Percentiles rank a stretch among this genome's conserved stretches.
Evolutionary conservation across 2,329 filamentous ascomycete species (phyloP).

Genomic region (Drechmeria coniospora): DNA sequence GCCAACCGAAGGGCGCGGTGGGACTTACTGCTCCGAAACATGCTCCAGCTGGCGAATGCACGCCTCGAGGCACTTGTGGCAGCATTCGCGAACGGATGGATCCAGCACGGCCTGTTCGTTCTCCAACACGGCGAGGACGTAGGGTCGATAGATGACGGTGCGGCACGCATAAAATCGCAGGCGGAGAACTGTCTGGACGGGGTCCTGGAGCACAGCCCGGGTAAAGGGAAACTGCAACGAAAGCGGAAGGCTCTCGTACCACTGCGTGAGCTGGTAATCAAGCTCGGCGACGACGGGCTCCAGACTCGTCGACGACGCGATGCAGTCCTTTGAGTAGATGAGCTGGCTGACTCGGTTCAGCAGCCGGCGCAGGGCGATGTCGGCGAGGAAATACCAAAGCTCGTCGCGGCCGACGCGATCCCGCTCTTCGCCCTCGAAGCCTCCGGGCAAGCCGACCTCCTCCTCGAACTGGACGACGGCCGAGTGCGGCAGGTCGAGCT

Average conservation of each 20-base stretch:
- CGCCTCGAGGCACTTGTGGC: conserved; percentile 68
- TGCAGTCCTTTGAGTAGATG: conserved; percentile 60
- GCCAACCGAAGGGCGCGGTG: not conserved
- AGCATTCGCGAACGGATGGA: conserved; percentile 58
- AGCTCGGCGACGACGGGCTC: conserved; percentile 67
- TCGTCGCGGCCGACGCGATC: conserved; percentile 55
- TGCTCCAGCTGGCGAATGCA: conserved; percentile 67
- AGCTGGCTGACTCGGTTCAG: conserved; percentile 67
- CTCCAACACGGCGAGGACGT: conserved; percentile 65
- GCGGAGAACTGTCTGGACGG: conserved; percentile 64
- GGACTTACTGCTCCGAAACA: conserved; percentile 56
- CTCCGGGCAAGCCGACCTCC: conserved; percentile 60
- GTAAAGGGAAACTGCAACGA: conserved; percentile 66
- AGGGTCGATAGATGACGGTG: conserved; percentile 74
- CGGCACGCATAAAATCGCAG: conserved; percentile 73
- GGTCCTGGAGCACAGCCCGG: conserved; percentile 49
- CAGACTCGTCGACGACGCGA: conserved; percentile 55
- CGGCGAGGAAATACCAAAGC: conserved; percentile 73
- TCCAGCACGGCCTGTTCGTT: conserved; percentile 61
- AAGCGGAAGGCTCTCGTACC: conserved; percentile 65
- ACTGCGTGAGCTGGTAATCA: conserved; percentile 69
- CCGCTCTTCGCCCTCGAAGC: conserved; percentile 57
- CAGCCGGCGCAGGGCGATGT: conserved; percentile 63
- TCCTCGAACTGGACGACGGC: conserved; percentile 74
- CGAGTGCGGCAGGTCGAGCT: conserved; percentile 68